A percentile compares a stretch with the other conserved stretches of the same genome.
Conservation (phyloP, 1,284 basidiomycete genomes). For the Cryptococcus depauperatus region DNA sequence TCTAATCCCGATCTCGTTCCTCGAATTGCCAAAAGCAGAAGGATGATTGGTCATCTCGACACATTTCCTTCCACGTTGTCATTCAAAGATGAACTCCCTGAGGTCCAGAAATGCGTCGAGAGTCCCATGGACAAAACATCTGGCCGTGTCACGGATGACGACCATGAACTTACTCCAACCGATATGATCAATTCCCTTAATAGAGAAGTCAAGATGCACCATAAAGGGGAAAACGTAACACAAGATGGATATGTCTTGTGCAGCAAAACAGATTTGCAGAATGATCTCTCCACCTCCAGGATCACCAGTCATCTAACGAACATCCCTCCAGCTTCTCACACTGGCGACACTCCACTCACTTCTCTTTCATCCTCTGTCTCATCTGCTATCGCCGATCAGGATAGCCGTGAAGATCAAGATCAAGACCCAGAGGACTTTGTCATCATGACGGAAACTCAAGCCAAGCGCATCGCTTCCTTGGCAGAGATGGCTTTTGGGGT, state of each 20-base stretch:
- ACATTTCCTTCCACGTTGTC: not conserved
- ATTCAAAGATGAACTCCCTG: not conserved
- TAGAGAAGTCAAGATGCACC: not conserved
- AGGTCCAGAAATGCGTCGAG: not conserved
- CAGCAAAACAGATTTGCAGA: not conserved
- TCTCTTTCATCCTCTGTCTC: not conserved
- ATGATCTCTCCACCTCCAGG: not conserved
- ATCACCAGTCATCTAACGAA: not conserved
- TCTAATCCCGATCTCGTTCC: conserved; percentile 75
- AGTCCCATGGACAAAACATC: not conserved
- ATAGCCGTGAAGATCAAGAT: conserved; percentile 1
- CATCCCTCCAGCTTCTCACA: not conserved
- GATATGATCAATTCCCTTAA: not conserved
- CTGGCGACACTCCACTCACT: conserved; percentile 2
- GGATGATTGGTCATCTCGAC: not conserved
- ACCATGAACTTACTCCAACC: not conserved
- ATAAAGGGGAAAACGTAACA: not conserved
- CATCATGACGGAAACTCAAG: conserved; percentile 85
- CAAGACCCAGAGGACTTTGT: conserved; percentile 82
- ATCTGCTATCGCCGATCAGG: not conserved
- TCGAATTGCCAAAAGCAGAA: conserved; percentile 46
- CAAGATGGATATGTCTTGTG: not conserved
- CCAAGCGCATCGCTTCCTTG: conserved; percentile 69
- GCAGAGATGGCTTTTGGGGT: conserved; percentile 75
- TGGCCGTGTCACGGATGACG: not conserved